Base-by-base conservation (phyloP, 805 yeast species). In the Pichia scutulata region DNA sequence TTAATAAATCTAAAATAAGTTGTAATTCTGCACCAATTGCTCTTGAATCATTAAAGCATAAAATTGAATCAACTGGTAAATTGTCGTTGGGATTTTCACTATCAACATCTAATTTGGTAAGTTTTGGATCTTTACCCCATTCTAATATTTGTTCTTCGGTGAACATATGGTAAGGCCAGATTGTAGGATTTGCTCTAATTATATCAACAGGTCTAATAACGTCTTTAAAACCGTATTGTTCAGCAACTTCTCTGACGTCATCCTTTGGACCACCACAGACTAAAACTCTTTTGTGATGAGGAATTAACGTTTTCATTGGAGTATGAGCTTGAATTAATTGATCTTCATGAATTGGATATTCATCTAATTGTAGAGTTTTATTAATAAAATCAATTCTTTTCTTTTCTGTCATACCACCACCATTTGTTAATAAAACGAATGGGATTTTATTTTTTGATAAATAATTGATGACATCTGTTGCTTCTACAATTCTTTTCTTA, bases 271-370 rank as follows among this genome's bases (percentile, higher is more conserved):
- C 95, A n/a, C 97, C 97, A 19, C 89, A 84, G 2, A 86, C 88
- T 51, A 90, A 68, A 7, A 90, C 89, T 16, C 88, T 70, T 44
- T 77, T 67, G 55, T 73, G 81, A 44, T 74, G 70, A 10, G 71
- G 67, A 5, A 75, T 78, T 47, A 86, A 68, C 0, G 82, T 75
- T 55, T 76, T 77, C 74, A 84, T 81, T 0, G 97, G 97, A 0
- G 97, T 89, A 63, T 90, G 97, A 39, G 92, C 81, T 65, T 86
- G 95, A 18, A 90, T 81, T 42, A 90, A 71, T 60, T 89, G 96
- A 42, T 72, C 65, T 2, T 80, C 75, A 26, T 76, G 68, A n/a
- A 84, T 65, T 1, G 71, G 69, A 1, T 67, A 61, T 8, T 69
- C 73, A 7, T 41, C 44, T 13, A 85, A 65, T 36, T 66, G 66